Base-by-base conservation (phyloP, 2,329 filamentous ascomycete genomes). In the Coniochaeta ligniaria region DNA sequence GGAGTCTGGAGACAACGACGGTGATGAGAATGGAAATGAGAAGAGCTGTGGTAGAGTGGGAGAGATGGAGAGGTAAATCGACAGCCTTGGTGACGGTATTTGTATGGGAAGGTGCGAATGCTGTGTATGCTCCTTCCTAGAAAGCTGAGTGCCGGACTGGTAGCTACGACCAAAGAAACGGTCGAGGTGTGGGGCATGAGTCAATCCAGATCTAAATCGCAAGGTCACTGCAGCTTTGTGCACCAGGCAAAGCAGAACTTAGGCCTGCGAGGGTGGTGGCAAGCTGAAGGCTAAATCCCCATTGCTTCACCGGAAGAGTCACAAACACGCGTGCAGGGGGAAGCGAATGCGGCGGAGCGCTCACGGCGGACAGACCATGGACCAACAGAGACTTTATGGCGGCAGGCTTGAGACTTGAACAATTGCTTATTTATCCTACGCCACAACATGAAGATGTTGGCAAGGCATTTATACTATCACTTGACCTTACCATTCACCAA, bases 131-230 rank as follows among this genome's bases (percentile, higher is more conserved):
- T 57, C 54, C 31, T 36, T 38, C 54, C 54, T 17, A 22, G 12
- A 6, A 57, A 24, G 54, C n/a, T 38, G 9, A 31, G 26, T 52
- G 47, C 4, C 26, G 26, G 47, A 31, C 47, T 12, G 12, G 22
- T 31, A 52, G 47, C 11, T 52, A 3, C 26, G 47, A 31, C 26
- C 35, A 57, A 26, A 57, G 54, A 57, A 38, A 38, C 54, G n/a
- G 54, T 36, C 8, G n/a, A 14, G 22, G 28, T 57, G 54, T 57
- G 54, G 54, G 54, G 54, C 54, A 57, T 57, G 54, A 57, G 54
- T 57, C 54, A 57, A 38, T 14, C 17, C 3, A 31, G 22, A 22
- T 14, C 11, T 31, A 16, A 28, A 16, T 28, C 20, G 45, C 45
- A 12, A 5, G 45, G 45, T 28, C 8, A 45, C 20, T 45, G 41